Conservation (phyloP, 139 green algal species). For the Closterium sp. region DNA sequence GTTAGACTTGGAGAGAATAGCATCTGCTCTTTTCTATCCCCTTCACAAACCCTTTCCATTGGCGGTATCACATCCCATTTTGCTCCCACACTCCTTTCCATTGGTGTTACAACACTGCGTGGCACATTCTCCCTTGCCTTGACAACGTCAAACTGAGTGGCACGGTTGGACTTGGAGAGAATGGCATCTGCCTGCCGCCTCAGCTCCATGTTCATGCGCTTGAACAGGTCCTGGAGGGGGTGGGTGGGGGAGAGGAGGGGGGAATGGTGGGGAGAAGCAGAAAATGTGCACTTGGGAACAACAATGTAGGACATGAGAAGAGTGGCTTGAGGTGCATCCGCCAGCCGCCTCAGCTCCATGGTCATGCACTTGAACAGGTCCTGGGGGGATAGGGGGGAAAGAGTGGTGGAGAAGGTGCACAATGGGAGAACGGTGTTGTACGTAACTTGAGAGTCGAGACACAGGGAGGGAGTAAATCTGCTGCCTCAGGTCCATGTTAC, state of each 20-base stretch:
- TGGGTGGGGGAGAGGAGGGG: background rate
- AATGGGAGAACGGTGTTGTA: too few relatives aligned
- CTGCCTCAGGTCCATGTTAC: too few relatives aligned
- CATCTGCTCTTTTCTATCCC: slow-evolving; percentile 59
- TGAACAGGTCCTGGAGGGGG: slow-evolving; percentile 87
- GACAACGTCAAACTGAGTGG: slow-evolving; percentile 85
- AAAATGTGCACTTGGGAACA: too few relatives aligned
- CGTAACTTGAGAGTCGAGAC: too few relatives aligned
- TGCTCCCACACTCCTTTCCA: too few relatives aligned
- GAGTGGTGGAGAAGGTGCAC: too few relatives aligned
- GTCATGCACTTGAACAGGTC: slow-evolving; percentile 98
- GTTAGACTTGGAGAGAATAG: slow-evolving; percentile 76
- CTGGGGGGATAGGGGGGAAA: too few relatives aligned
- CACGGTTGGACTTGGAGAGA: slow-evolving; percentile 79
- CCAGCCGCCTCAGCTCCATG: slow-evolving; percentile 82
- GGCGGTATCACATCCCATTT: background rate
- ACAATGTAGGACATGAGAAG: too few relatives aligned
- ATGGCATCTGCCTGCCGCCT: slow-evolving; percentile 80
- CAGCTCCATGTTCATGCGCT: slow-evolving; percentile 87
- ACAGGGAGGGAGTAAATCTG: too few relatives aligned
- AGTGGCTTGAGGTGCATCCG: slow-evolving; percentile 58
- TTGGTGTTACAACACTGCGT: too few relatives aligned
- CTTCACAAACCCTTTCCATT: too few relatives aligned
- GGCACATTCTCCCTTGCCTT: slow-evolving; percentile 61
- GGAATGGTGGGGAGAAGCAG: background rate